These are phyloP conservation scores for Podosphaera leucotricha DNA, from an alignment of 2,329 filamentous ascomycete genomes.

Conservation along the genomic window DNA sequence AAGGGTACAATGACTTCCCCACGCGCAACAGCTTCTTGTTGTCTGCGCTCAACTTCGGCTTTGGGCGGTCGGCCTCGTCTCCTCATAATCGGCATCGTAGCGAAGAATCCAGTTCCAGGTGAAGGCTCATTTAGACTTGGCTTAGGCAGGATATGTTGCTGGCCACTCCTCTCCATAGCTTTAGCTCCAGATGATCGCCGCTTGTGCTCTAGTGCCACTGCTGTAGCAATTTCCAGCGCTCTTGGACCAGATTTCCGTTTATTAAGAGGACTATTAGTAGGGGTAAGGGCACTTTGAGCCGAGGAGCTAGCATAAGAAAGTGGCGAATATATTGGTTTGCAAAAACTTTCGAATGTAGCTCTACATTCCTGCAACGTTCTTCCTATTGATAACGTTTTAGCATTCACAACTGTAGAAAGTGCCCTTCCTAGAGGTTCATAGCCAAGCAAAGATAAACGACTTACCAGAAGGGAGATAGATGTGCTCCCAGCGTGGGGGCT, in stretches of 20 bases:
- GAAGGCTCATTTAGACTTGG: constrained; percentile 10
- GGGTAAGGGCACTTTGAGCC: not conserved
- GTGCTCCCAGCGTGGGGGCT: not conserved
- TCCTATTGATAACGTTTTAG: constrained; percentile 7
- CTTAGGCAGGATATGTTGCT: constrained; percentile 11
- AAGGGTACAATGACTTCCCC: constrained; percentile 10
- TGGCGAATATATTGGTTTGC: constrained; percentile 2
- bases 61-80: constrained; percentile 15
- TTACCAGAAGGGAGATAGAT: constrained; percentile 1
- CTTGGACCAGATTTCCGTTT: constrained; percentile 11
- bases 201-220: constrained; percentile 6
- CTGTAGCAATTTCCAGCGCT: constrained; percentile 4
- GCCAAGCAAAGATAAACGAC: constrained; percentile 3
- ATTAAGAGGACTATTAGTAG: not conserved
- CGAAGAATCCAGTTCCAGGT: constrained; percentile 5
- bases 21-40: constrained; percentile 10
- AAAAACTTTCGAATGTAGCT: constrained; percentile 9
- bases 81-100: constrained; percentile 5
- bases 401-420: constrained; percentile 6
- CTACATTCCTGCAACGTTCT: constrained; percentile 13
- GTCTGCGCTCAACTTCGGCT: constrained; percentile 11
- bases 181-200: constrained; percentile 8
- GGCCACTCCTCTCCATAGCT: constrained; percentile 4
- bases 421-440: constrained; percentile 3
- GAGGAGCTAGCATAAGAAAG: not conserved